Evolutionary conservation across 1,139 yeast genomes (phyloP).

Genomic region (Pichia sp.): DNA sequence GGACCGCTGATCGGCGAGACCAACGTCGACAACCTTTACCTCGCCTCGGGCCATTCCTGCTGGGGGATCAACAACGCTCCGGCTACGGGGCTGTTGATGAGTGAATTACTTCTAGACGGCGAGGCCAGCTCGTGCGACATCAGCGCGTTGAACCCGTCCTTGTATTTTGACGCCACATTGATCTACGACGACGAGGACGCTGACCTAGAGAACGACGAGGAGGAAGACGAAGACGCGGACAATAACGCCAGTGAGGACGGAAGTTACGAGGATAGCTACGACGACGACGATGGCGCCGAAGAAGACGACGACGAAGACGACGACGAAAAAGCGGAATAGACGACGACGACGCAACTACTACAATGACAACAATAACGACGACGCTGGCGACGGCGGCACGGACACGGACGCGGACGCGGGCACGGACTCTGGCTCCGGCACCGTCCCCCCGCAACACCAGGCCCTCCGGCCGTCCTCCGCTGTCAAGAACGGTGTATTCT

Average conservation of each 20-base stretch:
- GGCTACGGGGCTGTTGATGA: constrained; percentile 88
- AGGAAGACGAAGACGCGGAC: constrained; percentile 16
- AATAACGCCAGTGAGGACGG: constrained; percentile 25
- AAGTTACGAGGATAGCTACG: constrained; percentile 15
- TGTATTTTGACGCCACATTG: constrained; percentile 70
- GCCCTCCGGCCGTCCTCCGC: neutral
- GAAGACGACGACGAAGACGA: constrained; percentile 13
- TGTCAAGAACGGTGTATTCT: neutral
- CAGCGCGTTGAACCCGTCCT: constrained; percentile 75
- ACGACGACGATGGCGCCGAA: constrained; percentile 26
- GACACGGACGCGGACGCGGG: too few relatives aligned
- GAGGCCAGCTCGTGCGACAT: constrained; percentile 72
- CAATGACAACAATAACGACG: neutral
- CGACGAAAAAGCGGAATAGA: constrained; percentile 3
- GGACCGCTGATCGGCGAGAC: constrained; percentile 96
- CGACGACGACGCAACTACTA: neutral
- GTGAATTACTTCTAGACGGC: constrained; percentile 84
- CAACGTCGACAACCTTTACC: constrained; percentile 67
- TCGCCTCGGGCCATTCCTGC: constrained; percentile 94
- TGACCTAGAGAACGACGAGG: constrained; percentile 24
- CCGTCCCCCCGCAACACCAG: too few relatives aligned
- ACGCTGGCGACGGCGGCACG: neutral
- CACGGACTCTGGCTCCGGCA: too few relatives aligned
- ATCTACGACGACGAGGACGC: constrained; percentile 41
- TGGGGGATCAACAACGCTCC: constrained; percentile 99